Conservation (phyloP, 176 grass and related monocot species). For the Carex cristatella region DNA sequence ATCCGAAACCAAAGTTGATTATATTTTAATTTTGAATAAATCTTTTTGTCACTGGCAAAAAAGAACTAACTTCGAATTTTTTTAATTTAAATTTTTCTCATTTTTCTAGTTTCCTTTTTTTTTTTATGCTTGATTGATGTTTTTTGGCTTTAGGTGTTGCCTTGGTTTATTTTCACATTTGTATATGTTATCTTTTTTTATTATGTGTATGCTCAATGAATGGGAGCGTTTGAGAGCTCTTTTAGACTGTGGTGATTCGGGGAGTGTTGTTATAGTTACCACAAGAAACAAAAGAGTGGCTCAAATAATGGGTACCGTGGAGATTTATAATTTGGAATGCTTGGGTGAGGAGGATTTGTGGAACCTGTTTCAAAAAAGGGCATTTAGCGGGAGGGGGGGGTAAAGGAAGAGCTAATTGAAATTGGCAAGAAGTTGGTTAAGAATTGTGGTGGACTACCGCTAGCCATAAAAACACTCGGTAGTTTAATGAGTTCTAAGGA, state of each 20-base stretch:
- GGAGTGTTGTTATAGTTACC: conserved; percentile 36
- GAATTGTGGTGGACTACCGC: background rate
- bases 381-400: background rate
- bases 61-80: no score
- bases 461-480: conserved; percentile 9
- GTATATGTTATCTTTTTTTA: no score
- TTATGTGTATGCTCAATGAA: background rate
- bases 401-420: background rate
- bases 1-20: no score
- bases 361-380: conserved; percentile 5
- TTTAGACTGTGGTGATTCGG: background rate
- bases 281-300: conserved; percentile 6
- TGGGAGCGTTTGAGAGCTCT: conserved; percentile 19
- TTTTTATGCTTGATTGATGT: no score
- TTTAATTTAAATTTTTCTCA: no score
- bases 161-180: no score
- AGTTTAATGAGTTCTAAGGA: background rate
- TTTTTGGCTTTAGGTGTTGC: no score
- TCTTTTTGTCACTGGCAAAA: no score
- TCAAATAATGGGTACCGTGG: background rate
- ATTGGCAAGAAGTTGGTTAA: background rate
- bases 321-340: background rate
- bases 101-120: no score
- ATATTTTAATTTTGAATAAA: no score
- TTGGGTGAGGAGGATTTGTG: background rate